phyloP scores from a whole-genome alignment of 495 filamentous ascomycete genomes.

The Filosporella fistucella region DNA sequence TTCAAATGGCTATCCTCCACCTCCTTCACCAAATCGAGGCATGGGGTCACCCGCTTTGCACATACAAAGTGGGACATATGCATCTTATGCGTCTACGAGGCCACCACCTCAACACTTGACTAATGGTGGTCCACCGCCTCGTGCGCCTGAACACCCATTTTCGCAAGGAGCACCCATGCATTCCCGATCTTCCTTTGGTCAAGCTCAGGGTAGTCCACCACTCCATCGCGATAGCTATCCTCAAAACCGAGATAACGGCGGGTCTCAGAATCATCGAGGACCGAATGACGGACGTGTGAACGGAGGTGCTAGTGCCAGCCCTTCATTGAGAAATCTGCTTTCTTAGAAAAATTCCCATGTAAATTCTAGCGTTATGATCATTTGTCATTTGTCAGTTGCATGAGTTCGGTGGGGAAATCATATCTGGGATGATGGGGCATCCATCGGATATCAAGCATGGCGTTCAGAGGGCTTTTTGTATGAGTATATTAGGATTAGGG shows the following conservation, averaged over 20 bases:
- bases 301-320: constrained; percentile 68
- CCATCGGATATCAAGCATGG: neutral
- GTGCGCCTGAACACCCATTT: constrained; percentile 28
- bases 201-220: constrained; percentile 21
- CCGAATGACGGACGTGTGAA: constrained; percentile 38
- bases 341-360: constrained; percentile 36
- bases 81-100: constrained; percentile 17
- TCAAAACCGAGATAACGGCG: constrained; percentile 12
- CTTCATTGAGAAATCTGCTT: constrained; percentile 70
- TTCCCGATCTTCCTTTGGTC: constrained; percentile 16
- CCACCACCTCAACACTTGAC: constrained; percentile 25
- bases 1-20: constrained; percentile 31
- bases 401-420: neutral
- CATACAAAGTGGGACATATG: constrained; percentile 19
- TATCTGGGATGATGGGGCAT: neutral
- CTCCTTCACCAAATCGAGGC: constrained; percentile 36
- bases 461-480: too few relatives aligned
- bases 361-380: neutral
- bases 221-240: constrained; percentile 9
- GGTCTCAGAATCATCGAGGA: constrained; percentile 14
- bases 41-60: constrained; percentile 12
- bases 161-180: constrained; percentile 19
- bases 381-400: neutral
- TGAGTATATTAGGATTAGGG: too few relatives aligned
- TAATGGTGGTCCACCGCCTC: constrained; percentile 26